Evolutionary conservation across 1,284 basidiomycete genomes (phyloP).

Genomic region (Cutaneotrichosporon sp.): DNA sequence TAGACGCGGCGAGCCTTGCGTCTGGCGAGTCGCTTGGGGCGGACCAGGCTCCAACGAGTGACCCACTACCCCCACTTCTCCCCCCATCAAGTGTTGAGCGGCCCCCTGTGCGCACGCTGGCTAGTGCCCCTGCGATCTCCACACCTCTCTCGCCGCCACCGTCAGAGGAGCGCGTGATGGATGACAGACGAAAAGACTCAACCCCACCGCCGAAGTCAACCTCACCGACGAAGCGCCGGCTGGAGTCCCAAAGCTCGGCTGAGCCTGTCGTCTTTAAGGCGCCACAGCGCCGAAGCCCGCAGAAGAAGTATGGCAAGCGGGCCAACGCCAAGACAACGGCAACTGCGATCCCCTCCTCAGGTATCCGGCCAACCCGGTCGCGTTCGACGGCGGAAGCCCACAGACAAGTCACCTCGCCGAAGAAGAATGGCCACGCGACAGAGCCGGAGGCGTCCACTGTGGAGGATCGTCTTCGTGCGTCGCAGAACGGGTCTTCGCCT

Average conservation of each 20-base stretch:
- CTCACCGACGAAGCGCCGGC: background rate
- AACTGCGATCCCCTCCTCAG: too few species aligned
- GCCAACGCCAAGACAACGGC: too few species aligned
- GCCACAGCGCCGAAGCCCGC: too few species aligned
- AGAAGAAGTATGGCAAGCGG: slow-evolving; percentile 12
- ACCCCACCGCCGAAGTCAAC: background rate
- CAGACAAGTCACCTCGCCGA: too few species aligned
- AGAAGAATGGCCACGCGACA: too few species aligned
- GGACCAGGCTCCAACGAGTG: background rate
- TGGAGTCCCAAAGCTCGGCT: background rate
- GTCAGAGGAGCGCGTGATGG: background rate
- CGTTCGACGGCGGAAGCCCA: too few species aligned
- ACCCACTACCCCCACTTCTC: background rate
- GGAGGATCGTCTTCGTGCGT: background rate
- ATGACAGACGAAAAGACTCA: background rate
- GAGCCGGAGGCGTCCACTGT: background rate
- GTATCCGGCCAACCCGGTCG: too few species aligned
- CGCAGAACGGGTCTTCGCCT: background rate
- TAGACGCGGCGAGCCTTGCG: background rate
- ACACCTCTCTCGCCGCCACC: background rate
- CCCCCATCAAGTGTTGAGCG: background rate
- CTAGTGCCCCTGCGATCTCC: background rate
- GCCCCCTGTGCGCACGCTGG: background rate
- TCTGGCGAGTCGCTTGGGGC: background rate
- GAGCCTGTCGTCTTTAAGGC: background rate